Base-by-base conservation (phyloP, 495 filamentous ascomycete genomes). In the Cercophora scortea region DNA sequence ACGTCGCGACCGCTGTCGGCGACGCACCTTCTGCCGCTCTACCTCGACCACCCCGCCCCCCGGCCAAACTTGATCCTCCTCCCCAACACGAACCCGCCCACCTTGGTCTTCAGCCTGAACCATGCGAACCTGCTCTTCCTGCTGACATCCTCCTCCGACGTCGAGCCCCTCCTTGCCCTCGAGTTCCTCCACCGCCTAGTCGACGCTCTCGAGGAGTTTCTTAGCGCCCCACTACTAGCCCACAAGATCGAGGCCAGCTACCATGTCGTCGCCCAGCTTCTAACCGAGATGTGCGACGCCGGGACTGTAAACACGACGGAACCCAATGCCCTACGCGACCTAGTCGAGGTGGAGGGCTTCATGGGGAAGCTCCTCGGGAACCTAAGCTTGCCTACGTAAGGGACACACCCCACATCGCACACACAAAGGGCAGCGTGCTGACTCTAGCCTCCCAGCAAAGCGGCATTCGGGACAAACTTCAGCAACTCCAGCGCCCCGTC, bases 201-300 rank as follows among this genome's bases (percentile, higher is more conserved):
- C 57, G 94, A 99, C 75, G 82, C 89, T 4, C 76, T 99, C 16
- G 94, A 99, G 70, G 93, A 96, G 51, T 97, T 96, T 62, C 75
- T 97, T 11, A 92, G 92, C 35, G 79, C 88, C n/a, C 93, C 93
- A 4, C 68, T 99, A 48, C 71, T 95, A 17, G 85, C 89, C 13
- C 76, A 74, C 52, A 95, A 91, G 71, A 84, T 99, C 60, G 89
- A 95, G 66, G 74, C 74, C 33, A 88, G 81, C 66, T 99, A 97
- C 64, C 89, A 97, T 82, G 85, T 97, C 42, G 88, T 95, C 18
- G 90, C 90, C 15, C 94, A 97, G 69, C 71, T 99, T 8, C 76
- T 97, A 32, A 86, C 84, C 59, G 93, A 99, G 71, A 96, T 97
- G 85, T 95, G 91, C 66, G 93, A 99, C 79, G 90, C 82, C 11